Conservation (phyloP, 805 yeast species). For the Wilhelminamyces savonicus region DNA sequence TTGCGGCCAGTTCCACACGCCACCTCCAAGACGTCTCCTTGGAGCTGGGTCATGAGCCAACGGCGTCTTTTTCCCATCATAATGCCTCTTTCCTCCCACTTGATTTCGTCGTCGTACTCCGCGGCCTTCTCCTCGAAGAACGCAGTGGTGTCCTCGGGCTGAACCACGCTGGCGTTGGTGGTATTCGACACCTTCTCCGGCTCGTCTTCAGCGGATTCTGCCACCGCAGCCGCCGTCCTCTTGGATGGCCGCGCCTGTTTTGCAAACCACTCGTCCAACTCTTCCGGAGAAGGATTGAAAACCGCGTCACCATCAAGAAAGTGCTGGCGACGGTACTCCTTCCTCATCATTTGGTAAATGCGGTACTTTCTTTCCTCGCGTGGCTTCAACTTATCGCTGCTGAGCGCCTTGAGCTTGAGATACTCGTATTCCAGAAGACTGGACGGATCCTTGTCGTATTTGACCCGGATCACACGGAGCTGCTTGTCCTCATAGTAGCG, state of each 20-base stretch:
- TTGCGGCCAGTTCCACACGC: slow-evolving; percentile 97
- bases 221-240: slow-evolving; percentile 19
- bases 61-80: slow-evolving; percentile 61
- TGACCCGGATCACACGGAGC: slow-evolving; percentile 35
- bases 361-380: slow-evolving; percentile 55
- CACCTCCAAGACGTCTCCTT: slow-evolving; percentile 90
- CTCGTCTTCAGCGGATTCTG: slow-evolving; percentile 15
- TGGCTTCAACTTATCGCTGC: slow-evolving; percentile 53
- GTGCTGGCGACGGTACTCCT: slow-evolving; percentile 36
- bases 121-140: slow-evolving; percentile 74
- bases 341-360: slow-evolving; percentile 52
- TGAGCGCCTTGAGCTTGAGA: slow-evolving; percentile 53
- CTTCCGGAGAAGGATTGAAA: slow-evolving; percentile 37
- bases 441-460: slow-evolving; percentile 26
- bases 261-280: slow-evolving; percentile 35
- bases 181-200: slow-evolving; percentile 26
- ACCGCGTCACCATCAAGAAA: slow-evolving; percentile 24
- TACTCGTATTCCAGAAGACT: slow-evolving; percentile 56
- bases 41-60: slow-evolving; percentile 70
- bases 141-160: slow-evolving; percentile 74
- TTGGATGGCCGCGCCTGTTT: slow-evolving; percentile 22
- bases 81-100: slow-evolving; percentile 62
- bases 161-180: slow-evolving; percentile 43
- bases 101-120: slow-evolving; percentile 75
- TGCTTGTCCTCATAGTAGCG: slow-evolving; percentile 61